These are phyloP conservation scores for Pseudevernia furfuracea DNA, from an alignment of 495 filamentous ascomycete species.

Conservation along the genomic window DNA sequence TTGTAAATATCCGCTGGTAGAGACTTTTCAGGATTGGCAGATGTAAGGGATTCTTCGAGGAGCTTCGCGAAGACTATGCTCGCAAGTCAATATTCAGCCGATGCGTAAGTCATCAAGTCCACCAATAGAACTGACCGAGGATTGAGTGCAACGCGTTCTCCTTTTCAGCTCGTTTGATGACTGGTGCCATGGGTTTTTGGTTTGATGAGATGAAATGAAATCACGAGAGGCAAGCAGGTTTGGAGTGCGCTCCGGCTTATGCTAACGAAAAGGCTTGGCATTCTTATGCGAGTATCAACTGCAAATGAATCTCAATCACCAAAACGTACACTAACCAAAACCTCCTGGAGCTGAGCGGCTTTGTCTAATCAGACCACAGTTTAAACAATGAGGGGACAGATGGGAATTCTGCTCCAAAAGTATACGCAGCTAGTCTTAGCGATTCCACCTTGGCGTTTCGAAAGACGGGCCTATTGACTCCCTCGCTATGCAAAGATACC, in stretches of 20 bases:
- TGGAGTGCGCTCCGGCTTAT: not conserved
- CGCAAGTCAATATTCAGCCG: not conserved
- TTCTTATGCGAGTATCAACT: not conserved
- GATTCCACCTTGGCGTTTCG: not conserved
- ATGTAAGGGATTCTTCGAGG: constrained; percentile 27
- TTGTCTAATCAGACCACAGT: not conserved
- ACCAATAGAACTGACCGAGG: constrained; percentile 12
- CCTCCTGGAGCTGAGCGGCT: not conserved
- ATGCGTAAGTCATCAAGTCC: not conserved
- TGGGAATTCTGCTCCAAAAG: not conserved
- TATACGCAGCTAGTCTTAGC: not conserved
- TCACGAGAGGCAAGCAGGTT: not conserved
- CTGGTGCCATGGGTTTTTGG: constrained; percentile 12
- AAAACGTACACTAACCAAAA: not conserved
- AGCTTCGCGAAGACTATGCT: constrained; percentile 30
- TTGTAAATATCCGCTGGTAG: constrained; percentile 11
- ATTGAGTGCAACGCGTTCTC: constrained; percentile 11
- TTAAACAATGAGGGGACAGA: not conserved
- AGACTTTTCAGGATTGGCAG: constrained; percentile 7
- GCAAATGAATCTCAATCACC: not conserved
- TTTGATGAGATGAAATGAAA: not conserved
- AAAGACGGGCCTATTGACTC: not conserved
- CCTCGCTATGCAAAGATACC: constrained; percentile 8
- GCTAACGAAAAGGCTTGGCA: not conserved
- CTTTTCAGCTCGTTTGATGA: constrained; percentile 8